phyloP scores from a whole-genome alignment of 192 early-diverging fungal species.

The Kickxella alabastrina region DNA sequence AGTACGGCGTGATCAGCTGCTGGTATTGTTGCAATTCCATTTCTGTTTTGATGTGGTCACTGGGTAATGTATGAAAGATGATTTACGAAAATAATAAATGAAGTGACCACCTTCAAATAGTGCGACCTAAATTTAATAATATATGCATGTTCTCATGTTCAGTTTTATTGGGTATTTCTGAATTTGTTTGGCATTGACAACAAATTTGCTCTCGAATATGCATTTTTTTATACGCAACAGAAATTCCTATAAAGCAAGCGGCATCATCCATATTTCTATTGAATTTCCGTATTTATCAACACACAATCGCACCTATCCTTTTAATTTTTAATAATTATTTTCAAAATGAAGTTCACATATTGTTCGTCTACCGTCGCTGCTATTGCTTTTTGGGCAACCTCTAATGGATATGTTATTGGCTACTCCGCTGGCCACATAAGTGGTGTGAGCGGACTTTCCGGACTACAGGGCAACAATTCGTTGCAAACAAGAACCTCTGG shows the following conservation, averaged over 20 bases:
- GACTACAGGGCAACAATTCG: background rate
- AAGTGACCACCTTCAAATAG: background rate
- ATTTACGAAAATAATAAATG: background rate
- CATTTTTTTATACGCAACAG: background rate
- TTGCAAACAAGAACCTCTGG: no score
- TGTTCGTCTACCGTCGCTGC: background rate
- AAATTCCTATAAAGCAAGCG: background rate
- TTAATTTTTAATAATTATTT: background rate
- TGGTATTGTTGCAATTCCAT: background rate
- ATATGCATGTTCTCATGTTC: background rate
- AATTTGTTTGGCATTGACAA: no score
- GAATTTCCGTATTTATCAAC: background rate
- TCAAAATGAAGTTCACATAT: background rate
- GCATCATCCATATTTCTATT: background rate
- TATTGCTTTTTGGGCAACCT: background rate
- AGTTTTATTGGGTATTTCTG: background rate
- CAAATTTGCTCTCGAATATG: no score
- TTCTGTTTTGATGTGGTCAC: background rate
- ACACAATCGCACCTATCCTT: no score
- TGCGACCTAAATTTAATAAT: background rate
- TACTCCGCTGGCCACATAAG: background rate
- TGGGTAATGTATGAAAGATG: background rate
- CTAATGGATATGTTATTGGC: background rate
- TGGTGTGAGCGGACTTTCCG: background rate
- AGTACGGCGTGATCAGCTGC: slow-evolving; percentile 2